Evolutionary conservation across 2,329 filamentous ascomycete genomes (phyloP), one percentile per base, ranked within the genome.

Genomic region (Chaetomiaceae sp.): DNA sequence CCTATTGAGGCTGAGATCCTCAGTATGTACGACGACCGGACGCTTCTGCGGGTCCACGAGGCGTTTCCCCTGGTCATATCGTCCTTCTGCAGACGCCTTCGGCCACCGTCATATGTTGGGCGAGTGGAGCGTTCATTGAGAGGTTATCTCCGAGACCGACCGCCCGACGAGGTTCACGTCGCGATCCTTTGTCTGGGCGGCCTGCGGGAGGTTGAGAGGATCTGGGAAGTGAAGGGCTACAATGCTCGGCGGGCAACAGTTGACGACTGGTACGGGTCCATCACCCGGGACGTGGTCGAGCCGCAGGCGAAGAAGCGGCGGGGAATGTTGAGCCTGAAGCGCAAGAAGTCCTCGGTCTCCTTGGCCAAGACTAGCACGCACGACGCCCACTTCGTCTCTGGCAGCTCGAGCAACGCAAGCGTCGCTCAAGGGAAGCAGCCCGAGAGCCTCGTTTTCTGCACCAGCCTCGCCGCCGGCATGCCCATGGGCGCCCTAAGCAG

Each of bases 221-320:
- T 84, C 29, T 84, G 80, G 80, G 78, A 83, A 57, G 78, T 80
- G 32, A 81, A 81, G 56, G 78, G 79, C 2, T 84, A 84, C 62
- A 83, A 81, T 57, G 69, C 68, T 42, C 70, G 80, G 26, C 71
- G 79, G 47, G 69, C 69, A 17, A 74, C 75, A 2, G 79, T 84
- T 14, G 80, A 84, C 56, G 65, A 58, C 5, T 84, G 79, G 79
- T 81, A 76, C 58, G 69, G 70, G 33, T 68, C 66, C 15, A 62
- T 83, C 8, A 67, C 69, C 2, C 73, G 68, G 48, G 73, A 73
- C 8, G 58, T 62, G 17, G 42, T 61, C 6, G 73, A 74, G 27
- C 56, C 70, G 8, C 56, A 69, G 6, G 47, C 66, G 7, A 82
- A 78, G 57, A 66, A 71, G 30, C 70, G 75, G 11, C 65, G 79